Base-by-base conservation (phyloP, 805 yeast species). In the Lachancea quebecensis region DNA sequence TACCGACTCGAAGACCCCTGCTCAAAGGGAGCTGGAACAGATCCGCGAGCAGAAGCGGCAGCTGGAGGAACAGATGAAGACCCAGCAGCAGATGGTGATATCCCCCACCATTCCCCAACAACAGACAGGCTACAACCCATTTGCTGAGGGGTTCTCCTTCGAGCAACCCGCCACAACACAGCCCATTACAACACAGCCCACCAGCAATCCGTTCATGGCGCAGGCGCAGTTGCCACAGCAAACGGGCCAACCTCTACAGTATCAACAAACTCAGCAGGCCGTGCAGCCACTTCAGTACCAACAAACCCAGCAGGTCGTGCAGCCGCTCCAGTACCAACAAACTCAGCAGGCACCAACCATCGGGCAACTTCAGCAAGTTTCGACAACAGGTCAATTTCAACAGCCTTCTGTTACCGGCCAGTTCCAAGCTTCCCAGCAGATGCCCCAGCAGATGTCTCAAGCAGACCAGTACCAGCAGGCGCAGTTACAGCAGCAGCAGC, bases 1-100 rank as follows among this genome's bases (percentile, higher is more conserved):
- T 44, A 42, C 38, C 35, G 51, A 44, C 41, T 41, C 48, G 18
- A 47, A 48, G 41, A 44, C 52, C 42, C 58, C 59, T 12, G 65
- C 65, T 2, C 68, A 62, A 47, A 56, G 55, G 40, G 69, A 63
- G 33, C 51, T 60, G 34, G 70, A 65, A 31, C 66, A 55, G 50
- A 56, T 58, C 41, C 57, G 62, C 54, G 61, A 54, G 53, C 64
- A 62, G 45, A 67, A 58, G 50, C 55, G 46, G 32, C 44, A 50
- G 28, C 45, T 58, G 51, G 62, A 66, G 44, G 57, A 58, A 37
- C 68, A 65, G 42, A 46, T 62, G 44, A 56, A 58, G 38, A 51
- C 55, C 27, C 66, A 58, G 40, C 64, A 62, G 35, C 47, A 55
- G 16, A 38, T 58, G 27, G 52, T 42, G 18, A 38, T 52, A 4